Conservation (phyloP, 495 filamentous ascomycete genomes). For the Ascodesmis nigricans region DNA sequence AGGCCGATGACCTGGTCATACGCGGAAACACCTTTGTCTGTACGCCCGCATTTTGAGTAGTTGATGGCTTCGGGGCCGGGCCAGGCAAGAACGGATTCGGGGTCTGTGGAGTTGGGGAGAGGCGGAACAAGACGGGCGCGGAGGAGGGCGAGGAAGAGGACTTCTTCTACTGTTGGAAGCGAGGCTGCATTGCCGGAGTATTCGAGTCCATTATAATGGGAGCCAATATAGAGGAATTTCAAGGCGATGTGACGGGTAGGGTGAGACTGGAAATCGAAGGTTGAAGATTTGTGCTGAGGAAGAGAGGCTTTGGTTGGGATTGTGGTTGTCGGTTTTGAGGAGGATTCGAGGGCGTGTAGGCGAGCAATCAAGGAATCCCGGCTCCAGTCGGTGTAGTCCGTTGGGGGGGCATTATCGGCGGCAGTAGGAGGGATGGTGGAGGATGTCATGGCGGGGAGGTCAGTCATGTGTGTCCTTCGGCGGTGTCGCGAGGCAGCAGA, state of each 20-base stretch:
- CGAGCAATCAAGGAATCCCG: conserved; percentile 1
- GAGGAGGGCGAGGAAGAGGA: conserved; percentile 69
- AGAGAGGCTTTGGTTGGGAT: conserved; percentile 7
- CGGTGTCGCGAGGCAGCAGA: no score
- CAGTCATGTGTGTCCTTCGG: no score
- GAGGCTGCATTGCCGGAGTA: conserved; percentile 43
- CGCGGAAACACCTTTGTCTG: conserved; percentile 79
- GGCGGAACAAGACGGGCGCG: conserved; percentile 60
- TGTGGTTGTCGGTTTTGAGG: conserved; percentile 1
- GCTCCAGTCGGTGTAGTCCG: conserved; percentile 2
- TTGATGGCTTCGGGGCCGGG: conserved; percentile 59
- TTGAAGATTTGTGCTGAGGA: conserved; percentile 26
- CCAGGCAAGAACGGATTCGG: conserved; percentile 23
- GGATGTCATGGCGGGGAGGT: no score
- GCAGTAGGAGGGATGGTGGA: no score
- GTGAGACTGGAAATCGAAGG: conserved; percentile 61
- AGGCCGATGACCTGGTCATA: conserved; percentile 88
- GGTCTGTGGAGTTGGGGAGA: conserved; percentile 25
- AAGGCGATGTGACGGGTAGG: conserved; percentile 65
- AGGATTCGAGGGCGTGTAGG: conserved; percentile 3
- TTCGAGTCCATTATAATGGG: conserved; percentile 78
- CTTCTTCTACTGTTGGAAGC: conserved; percentile 69
- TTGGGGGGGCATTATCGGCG: no score
- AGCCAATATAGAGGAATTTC: conserved; percentile 84
- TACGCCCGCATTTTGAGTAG: conserved; percentile 86